Base-by-base conservation (phyloP, 768 basidiomycete genomes). In the Pulveroboletus ravenelii region DNA sequence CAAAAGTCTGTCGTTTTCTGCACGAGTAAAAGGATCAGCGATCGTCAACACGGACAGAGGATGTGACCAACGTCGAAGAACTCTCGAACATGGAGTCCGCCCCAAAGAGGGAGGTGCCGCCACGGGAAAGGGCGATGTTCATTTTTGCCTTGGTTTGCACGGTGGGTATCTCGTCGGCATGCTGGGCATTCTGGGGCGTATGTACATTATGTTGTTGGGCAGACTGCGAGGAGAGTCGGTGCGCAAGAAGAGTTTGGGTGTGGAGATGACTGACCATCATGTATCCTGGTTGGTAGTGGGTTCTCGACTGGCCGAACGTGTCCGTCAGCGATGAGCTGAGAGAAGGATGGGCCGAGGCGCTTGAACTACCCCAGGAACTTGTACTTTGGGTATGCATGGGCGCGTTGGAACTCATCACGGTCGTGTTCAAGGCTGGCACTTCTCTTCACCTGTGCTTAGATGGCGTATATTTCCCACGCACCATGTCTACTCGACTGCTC, bases 71-170 rank as follows among this genome's bases (percentile, higher is more conserved):
- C 67, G 68, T 57, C 10, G 59, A 53, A 36, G 82, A 75, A 56
- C 80, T 87, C 64, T 88, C 81, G 57, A 90, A 89, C 88, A 90
- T 88, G 18, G 88, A 88, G 54, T 88, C 87, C 71, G 86, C 81
- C 2, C 89, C 89, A 69, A 89, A 89, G 53, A 88, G 85, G 15
- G 82, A 77, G 2, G 82, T 74, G 18, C 81, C 73, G 12, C 81
- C 78, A 48, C 84, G 76, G 17, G 84, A 75, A 15, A 88, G 72
- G 6, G 78, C 78, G 51, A 83, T 78, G 63, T 84, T 89, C 71
- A 89, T 77, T 63, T 90, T 88, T 20, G 87, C 88, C 62, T 90
- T 90, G 1, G 87, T 89, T 53, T 79, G 82, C 14, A 91, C 82
- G 12, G 87, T 73, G 4, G 88, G 87, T 39, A 80, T 75, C 52